A percentile compares a stretch with the other conserved stretches of the same genome.
phyloP scores from a whole-genome alignment of 352 stramenopile species.

The Phytophthora foliorum region DNA sequence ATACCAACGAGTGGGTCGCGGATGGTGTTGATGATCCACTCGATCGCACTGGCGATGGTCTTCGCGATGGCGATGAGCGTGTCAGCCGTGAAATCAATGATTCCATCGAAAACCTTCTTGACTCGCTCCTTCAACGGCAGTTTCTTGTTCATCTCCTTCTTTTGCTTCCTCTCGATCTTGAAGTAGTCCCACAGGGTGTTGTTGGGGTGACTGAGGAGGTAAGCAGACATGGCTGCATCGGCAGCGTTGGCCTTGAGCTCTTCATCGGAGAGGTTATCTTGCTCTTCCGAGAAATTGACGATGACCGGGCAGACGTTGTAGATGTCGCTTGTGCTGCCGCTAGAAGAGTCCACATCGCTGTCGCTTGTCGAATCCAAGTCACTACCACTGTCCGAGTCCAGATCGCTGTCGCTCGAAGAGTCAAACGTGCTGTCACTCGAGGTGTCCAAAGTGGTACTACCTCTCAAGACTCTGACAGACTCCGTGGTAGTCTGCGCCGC shows the following conservation, averaged over 20 bases:
- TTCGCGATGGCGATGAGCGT: constrained; percentile 16
- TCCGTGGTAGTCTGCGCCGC: constrained; percentile 16
- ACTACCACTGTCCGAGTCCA: not conserved
- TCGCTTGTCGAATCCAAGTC: not conserved
- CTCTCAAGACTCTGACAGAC: not conserved
- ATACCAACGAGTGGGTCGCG: constrained; percentile 16
- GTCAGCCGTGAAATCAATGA: constrained; percentile 13
- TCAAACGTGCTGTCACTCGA: not conserved
- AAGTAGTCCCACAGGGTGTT: constrained; percentile 36
- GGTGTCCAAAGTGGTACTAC: not conserved
- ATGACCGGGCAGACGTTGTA: constrained; percentile 38
- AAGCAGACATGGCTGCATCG: constrained; percentile 31
- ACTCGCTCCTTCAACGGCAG: constrained; percentile 8
- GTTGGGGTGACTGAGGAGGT: constrained; percentile 31
- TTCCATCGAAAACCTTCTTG: no score
- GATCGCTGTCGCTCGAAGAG: not conserved
- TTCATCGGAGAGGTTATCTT: constrained; percentile 23
- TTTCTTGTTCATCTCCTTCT: constrained; percentile 19
- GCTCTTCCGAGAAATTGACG: constrained; percentile 26
- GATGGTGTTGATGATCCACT: constrained; percentile 28
- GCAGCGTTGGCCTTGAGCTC: constrained; percentile 31
- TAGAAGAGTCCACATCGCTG: constrained; percentile 2
- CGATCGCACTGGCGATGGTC: constrained; percentile 11
- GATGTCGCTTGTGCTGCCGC: constrained; percentile 19
- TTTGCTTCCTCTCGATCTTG: constrained; percentile 28